Evolutionary conservation across 768 basidiomycete species (phyloP).

Genomic region (Lactarius quietus): DNA sequence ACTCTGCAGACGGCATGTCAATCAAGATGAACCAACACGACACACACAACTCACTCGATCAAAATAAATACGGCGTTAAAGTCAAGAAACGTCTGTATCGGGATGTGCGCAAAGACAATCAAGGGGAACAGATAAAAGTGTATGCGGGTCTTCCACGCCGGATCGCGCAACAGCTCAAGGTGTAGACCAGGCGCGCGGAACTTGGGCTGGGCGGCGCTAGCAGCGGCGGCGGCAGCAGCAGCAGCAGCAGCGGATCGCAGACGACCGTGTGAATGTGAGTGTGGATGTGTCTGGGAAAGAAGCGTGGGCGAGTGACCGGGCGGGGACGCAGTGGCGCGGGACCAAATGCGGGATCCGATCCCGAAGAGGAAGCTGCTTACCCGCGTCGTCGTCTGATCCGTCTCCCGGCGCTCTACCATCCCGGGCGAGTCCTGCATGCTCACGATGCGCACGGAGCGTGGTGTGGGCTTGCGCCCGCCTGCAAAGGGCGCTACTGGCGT

Average conservation of each 20-base stretch:
- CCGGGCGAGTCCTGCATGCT: slow-evolving; percentile 48
- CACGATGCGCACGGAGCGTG: slow-evolving; percentile 79
- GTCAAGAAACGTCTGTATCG: slow-evolving; percentile 81
- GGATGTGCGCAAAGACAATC: slow-evolving; percentile 66
- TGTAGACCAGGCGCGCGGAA: slow-evolving; percentile 69
- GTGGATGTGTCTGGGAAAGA: slow-evolving; percentile 37
- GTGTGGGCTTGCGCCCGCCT: slow-evolving; percentile 73
- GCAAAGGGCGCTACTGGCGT: slow-evolving; percentile 35
- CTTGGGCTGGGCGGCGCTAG: slow-evolving; percentile 43
- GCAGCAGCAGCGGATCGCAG: not conserved
- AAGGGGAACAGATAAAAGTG: slow-evolving; percentile 72
- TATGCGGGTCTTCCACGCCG: slow-evolving; percentile 49
- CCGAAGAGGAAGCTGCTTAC: slow-evolving; percentile 37
- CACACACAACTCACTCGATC: slow-evolving; percentile 60
- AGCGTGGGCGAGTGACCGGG: slow-evolving; percentile 41
- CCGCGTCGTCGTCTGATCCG: slow-evolving; percentile 48
- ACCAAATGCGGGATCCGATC: slow-evolving; percentile 44
- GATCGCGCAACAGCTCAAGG: slow-evolving; percentile 61
- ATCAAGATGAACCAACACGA: slow-evolving; percentile 9
- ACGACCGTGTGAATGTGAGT: not conserved
- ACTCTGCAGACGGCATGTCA: slow-evolving; percentile 46
- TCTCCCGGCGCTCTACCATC: slow-evolving; percentile 36
- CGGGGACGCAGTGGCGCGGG: slow-evolving; percentile 47
- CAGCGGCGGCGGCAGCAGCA: slow-evolving; percentile 15
- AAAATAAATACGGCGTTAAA: slow-evolving; percentile 85